These are phyloP conservation scores for Dichomitus squalens DNA, from an alignment of 1,284 basidiomycete genomes.

Conservation along the genomic window DNA sequence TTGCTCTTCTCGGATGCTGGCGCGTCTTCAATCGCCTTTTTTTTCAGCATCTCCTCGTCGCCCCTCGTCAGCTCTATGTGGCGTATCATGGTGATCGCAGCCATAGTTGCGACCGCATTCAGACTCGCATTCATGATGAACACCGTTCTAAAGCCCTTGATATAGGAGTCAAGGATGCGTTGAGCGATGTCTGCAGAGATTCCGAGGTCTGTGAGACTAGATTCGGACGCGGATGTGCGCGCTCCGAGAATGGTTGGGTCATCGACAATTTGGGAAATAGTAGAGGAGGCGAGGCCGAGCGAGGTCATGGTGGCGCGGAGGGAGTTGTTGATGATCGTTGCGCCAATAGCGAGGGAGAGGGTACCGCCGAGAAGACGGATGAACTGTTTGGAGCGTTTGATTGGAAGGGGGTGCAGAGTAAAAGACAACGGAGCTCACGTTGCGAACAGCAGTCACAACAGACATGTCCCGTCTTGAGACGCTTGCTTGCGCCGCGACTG, in stretches of 20 bases:
- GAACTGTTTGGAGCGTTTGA: conserved; percentile 43
- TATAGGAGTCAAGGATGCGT: conserved; percentile 57
- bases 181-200: conserved; percentile 41
- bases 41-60: conserved; percentile 52
- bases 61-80: conserved; percentile 57
- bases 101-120: conserved; percentile 48
- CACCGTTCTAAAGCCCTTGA: conserved; percentile 54
- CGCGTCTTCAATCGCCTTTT: conserved; percentile 31
- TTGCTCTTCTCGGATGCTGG: conserved; percentile 8
- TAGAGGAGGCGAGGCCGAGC: conserved; percentile 37
- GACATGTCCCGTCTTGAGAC: conserved; percentile 69
- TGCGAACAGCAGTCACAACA: conserved; percentile 70
- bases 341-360: conserved; percentile 60
- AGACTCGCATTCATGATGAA: conserved; percentile 59
- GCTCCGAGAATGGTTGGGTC: conserved; percentile 50
- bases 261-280: conserved; percentile 46
- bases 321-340: conserved; percentile 61
- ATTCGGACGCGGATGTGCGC: conserved; percentile 32
- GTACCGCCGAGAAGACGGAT: conserved; percentile 67
- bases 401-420: not conserved
- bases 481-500: conserved; percentile 71
- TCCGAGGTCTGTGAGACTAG: conserved; percentile 35
- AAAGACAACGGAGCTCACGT: conserved; percentile 40
- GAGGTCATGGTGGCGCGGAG: conserved; percentile 45
- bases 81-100: conserved; percentile 56